A percentile compares a stretch with the other conserved stretches of the same genome.
Conservation (phyloP, 169 alveolate species). For the Gregarina niphandrodes region DNA sequence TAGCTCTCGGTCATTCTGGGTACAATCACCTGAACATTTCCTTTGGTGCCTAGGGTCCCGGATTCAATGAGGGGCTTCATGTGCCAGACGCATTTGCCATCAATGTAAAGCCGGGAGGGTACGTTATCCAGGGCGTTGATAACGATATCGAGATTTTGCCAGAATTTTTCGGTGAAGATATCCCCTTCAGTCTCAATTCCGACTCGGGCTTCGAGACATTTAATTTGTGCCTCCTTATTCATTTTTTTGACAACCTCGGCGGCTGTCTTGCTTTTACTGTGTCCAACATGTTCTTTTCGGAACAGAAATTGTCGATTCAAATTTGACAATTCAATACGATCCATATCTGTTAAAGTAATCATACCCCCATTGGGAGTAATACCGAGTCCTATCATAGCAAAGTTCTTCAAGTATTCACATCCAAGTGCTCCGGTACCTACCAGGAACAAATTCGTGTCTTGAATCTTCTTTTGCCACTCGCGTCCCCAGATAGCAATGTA, state of each 20-base stretch:
- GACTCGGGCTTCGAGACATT: constrained; percentile 54
- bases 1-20: constrained; percentile 87
- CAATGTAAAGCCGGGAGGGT: constrained; percentile 86
- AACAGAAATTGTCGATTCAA: constrained; percentile 85
- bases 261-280: constrained; percentile 37
- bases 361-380: constrained; percentile 43
- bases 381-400: constrained; percentile 85
- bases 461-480: constrained; percentile 41
- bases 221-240: constrained; percentile 49
- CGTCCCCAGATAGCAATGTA: constrained; percentile 61
- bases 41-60: constrained; percentile 96
- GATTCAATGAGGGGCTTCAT: constrained; percentile 87
- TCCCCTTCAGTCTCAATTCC: constrained; percentile 85
- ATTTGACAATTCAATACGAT: constrained; percentile 81
- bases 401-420: constrained; percentile 82
- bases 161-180: constrained; percentile 78
- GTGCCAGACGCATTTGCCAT: constrained; percentile 86
- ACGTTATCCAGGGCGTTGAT: constrained; percentile 84
- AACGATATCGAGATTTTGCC: constrained; percentile 75
- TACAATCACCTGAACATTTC: constrained; percentile 62
- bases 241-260: constrained; percentile 55
- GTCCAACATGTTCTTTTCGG: constrained; percentile 54
- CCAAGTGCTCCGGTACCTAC: constrained; percentile 93
- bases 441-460: constrained; percentile 35
- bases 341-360: constrained; percentile 84